These are phyloP conservation scores for Berberis thunbergii DNA, from an alignment of 164 flowering plant species.

Conservation along the genomic window DNA sequence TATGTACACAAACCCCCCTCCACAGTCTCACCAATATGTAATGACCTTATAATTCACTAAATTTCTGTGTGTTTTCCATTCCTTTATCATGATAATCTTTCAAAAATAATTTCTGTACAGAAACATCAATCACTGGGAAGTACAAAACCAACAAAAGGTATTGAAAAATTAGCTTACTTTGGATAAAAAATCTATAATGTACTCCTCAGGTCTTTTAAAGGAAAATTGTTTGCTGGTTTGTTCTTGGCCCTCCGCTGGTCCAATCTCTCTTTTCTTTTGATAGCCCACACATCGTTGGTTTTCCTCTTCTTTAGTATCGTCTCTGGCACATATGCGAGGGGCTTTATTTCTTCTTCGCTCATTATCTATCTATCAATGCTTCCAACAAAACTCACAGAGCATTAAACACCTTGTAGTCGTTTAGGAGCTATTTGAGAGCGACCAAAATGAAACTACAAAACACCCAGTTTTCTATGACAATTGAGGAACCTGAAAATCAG, in stretches of 20 bases:
- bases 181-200: slow-evolving; percentile 41
- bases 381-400: too few relatives aligned
- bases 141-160: background rate
- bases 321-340: slow-evolving; percentile 49
- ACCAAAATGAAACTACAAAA: too few relatives aligned
- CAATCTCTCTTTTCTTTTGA: slow-evolving; percentile 45
- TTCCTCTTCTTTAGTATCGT: slow-evolving; percentile 69
- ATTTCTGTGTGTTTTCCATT: background rate
- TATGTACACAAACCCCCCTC: too few relatives aligned
- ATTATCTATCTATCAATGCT: slow-evolving; percentile 5
- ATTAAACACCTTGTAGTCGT: too few relatives aligned
- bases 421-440: too few relatives aligned
- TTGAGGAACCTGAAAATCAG: too few relatives aligned
- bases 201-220: slow-evolving; percentile 66
- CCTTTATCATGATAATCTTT: too few relatives aligned
- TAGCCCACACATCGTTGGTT: too few relatives aligned
- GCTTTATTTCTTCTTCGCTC: slow-evolving; percentile 32
- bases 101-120: background rate
- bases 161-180: slow-evolving; percentile 26
- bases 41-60: background rate
- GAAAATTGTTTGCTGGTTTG: slow-evolving; percentile 27
- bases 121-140: background rate
- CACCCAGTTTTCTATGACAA: too few relatives aligned
- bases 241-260: slow-evolving; percentile 33
- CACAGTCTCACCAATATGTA: background rate